Evolutionary conservation across 2,329 filamentous ascomycete species (phyloP).

Genomic region (Knufia petricola): DNA sequence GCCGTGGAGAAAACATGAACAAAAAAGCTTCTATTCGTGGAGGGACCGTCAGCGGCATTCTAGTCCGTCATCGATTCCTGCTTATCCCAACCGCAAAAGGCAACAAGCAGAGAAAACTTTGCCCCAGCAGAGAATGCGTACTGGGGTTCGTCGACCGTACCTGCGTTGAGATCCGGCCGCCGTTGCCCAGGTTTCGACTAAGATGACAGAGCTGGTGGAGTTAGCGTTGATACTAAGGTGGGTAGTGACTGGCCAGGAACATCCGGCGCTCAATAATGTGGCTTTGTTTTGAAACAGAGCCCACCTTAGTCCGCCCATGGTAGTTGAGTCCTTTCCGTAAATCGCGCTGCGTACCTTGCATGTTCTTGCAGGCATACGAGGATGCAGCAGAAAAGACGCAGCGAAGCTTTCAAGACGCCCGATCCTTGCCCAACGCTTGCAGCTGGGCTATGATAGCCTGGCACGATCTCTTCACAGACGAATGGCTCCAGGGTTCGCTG

Average conservation of each 20-base stretch:
- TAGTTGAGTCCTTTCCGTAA: no score
- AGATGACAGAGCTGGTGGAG: not conserved
- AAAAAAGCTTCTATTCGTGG: not conserved
- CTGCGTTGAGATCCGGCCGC: not conserved
- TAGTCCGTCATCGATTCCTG: slow-evolving; percentile 6
- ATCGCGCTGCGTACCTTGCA: no score
- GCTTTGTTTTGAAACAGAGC: not conserved
- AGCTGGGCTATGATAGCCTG: no score
- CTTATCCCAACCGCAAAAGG: not conserved
- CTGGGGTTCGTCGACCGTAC: not conserved
- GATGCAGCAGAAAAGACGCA: no score
- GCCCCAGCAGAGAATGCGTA: not conserved
- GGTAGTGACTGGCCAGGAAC: not conserved
- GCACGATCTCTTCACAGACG: no score
- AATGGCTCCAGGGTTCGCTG: not conserved
- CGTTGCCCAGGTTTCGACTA: not conserved
- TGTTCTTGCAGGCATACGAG: no score
- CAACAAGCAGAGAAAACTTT: not conserved
- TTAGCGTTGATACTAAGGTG: not conserved
- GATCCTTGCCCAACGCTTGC: no score
- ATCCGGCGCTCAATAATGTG: not conserved
- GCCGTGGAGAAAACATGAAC: not conserved
- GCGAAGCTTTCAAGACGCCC: no score
- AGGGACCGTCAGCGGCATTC: not conserved
- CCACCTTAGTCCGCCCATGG: no score